phyloP scores from a whole-genome alignment of 2,329 filamentous ascomycete species.

The Pezicula radicicola region DNA sequence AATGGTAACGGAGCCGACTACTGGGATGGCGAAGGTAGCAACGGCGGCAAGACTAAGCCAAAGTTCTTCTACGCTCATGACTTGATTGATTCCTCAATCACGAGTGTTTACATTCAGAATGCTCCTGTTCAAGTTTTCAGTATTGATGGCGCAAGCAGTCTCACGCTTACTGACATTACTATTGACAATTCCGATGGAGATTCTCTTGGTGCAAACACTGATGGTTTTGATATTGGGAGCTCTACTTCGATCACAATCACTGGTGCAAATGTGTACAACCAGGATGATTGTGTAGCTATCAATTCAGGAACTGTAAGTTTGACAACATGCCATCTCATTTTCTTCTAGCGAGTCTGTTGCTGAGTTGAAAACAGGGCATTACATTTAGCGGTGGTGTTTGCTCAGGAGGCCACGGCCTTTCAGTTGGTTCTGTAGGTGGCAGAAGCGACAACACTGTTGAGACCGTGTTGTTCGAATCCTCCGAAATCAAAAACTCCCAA shows the following conservation, averaged over 20 bases:
- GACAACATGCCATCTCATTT: not conserved
- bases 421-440: constrained; percentile 53
- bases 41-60: constrained; percentile 58
- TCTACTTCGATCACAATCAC: constrained; percentile 44
- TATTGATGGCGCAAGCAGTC: constrained; percentile 36
- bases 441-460: constrained; percentile 48
- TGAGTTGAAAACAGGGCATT: constrained; percentile 27
- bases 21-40: constrained; percentile 59
- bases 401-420: constrained; percentile 39
- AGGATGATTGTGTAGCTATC: constrained; percentile 56
- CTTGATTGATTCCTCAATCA: constrained; percentile 46
- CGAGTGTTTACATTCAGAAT: constrained; percentile 46
- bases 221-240: constrained; percentile 46
- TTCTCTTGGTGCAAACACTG: constrained; percentile 44
- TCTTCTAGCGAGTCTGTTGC: constrained; percentile 37
- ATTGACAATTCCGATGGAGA: constrained; percentile 56
- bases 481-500: constrained; percentile 42
- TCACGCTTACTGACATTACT: constrained; percentile 46
- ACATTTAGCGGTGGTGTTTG: constrained; percentile 17
- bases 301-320: constrained; percentile 43
- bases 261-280: constrained; percentile 48
- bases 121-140: constrained; percentile 43
- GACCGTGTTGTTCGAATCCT: constrained; percentile 44
- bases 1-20: constrained; percentile 53
- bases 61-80: constrained; percentile 57